Evolutionary conservation across 305 asterid species (phyloP), one percentile per base, ranked within the genome.

Genomic region (Striga hermonthica): DNA sequence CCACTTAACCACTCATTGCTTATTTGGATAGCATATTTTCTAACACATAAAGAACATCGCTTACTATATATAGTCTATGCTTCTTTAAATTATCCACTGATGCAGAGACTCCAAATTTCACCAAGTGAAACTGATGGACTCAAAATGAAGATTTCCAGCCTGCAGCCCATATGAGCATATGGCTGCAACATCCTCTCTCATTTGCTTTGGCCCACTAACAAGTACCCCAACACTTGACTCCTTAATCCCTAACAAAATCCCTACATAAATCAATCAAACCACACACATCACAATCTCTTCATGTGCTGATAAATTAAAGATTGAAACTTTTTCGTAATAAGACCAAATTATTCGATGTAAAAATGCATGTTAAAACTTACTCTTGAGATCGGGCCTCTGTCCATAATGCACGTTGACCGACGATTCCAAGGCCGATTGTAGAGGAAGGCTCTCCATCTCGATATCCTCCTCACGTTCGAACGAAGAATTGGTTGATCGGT

Each of bases 151-250:
- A 74, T 89, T 85, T 12, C 79, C 83, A 45, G 89, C 88, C 58
- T 22, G 31, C 31, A 44, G 50, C 10, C 76, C 81, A 79, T 93
- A 78, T 44, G 95, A 80, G 62, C 98, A 91, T 45, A 89, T 83
- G 67, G 76, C 78, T 63, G 98, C 98, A 37, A 89, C 96, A 55
- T 91, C 96, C 63, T 83, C 75, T 68, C 87, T 87, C 95, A 91
- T 76, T 48, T 75, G 74, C 84, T 80, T 87, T 3, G 98, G 97
- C 37, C 97, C 98, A 41, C 93, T 79, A 14, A 85, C 98, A 64
- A 89, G 86, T 15, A 64, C 82, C 47, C 97, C 98, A 39, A 81
- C 78, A 58, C 81, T 91, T 50, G 86, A 62, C 72, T 94, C 96
- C 73, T 89, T 83, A 6, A 72, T 69, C 71, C 83, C 95, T 81